phyloP scores from a whole-genome alignment of 2,329 filamentous ascomycete genomes.

The Didymella arachidicola region DNA sequence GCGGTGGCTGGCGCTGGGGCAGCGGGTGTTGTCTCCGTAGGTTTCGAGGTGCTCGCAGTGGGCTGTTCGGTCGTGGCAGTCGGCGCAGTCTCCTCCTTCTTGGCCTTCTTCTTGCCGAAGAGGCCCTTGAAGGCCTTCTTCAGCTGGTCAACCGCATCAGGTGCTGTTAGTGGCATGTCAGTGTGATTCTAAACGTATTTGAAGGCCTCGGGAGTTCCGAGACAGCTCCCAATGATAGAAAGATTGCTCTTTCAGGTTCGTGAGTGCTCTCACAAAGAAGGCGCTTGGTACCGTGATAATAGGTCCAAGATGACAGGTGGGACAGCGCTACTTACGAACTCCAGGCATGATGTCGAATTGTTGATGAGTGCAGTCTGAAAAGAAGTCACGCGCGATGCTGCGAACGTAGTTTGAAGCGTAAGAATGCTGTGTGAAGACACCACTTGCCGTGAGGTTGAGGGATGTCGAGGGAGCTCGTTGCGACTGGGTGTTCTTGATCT shows the following conservation, averaged over 20 bases:
- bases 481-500: slow-evolving; percentile 10
- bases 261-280: not conserved
- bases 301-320: slow-evolving; percentile 5
- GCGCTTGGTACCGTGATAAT: not conserved
- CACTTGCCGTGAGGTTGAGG: slow-evolving; percentile 8
- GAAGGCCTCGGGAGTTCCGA: not conserved
- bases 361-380: not conserved
- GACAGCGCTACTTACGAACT: slow-evolving; percentile 46
- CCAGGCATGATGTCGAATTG: slow-evolving; percentile 46
- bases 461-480: slow-evolving; percentile 11
- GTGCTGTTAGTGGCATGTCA: slow-evolving; percentile 35
- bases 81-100: slow-evolving; percentile 40
- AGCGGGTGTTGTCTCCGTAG: slow-evolving; percentile 47
- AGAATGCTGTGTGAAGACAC: not conserved
- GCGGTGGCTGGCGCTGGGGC: slow-evolving; percentile 39
- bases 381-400: not conserved
- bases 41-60: slow-evolving; percentile 36
- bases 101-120: slow-evolving; percentile 47
- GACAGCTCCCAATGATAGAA: not conserved
- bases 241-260: not conserved
- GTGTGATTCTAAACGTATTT: not conserved
- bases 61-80: slow-evolving; percentile 38
- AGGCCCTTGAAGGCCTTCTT: slow-evolving; percentile 51
- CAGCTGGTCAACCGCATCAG: slow-evolving; percentile 46
- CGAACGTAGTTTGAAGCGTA: not conserved